Percentiles rank a stretch among this genome's conserved stretches.
phyloP scores from a whole-genome alignment of 1,284 basidiomycete genomes.

The Pascua sp. region DNA sequence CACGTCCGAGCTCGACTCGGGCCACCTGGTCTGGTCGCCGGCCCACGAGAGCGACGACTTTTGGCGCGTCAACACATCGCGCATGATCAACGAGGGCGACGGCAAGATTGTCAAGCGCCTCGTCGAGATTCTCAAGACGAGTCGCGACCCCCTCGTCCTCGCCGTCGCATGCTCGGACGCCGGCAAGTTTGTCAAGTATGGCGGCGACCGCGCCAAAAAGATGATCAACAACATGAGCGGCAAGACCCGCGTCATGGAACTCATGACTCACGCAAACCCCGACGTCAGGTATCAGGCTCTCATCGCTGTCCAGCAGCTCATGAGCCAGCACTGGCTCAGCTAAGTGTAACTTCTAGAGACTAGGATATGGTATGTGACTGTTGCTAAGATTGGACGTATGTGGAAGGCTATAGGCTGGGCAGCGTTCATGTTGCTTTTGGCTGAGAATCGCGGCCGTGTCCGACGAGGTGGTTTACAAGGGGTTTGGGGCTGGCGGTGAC shows the following conservation, averaged over 20 bases:
- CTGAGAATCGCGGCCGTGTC: not conserved
- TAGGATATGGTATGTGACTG: not conserved
- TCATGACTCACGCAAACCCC: constrained; percentile 82
- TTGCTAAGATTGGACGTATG: constrained; percentile 3
- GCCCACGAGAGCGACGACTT: constrained; percentile 95
- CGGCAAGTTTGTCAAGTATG: constrained; percentile 87
- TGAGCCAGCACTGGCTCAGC: constrained; percentile 39
- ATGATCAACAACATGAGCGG: constrained; percentile 76
- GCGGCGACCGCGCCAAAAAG: constrained; percentile 83
- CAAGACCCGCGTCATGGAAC: constrained; percentile 87
- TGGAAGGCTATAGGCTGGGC: no score
- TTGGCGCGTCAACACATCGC: constrained; percentile 90
- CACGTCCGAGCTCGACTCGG: constrained; percentile 80
- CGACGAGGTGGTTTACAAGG: no score
- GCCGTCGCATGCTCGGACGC: constrained; percentile 87
- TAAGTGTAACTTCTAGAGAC: not conserved
- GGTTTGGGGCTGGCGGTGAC: no score
- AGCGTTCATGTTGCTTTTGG: not conserved
- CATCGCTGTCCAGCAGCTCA: constrained; percentile 52
- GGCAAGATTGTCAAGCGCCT: constrained; percentile 76
- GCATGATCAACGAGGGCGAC: constrained; percentile 81
- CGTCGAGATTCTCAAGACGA: constrained; percentile 67
- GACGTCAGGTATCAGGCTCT: constrained; percentile 91
- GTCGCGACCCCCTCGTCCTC: constrained; percentile 68
- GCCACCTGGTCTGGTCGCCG: constrained; percentile 89